Evolutionary conservation across 2,329 filamentous ascomycete species (phyloP).

Genomic region (Colletotrichum noveboracense): DNA sequence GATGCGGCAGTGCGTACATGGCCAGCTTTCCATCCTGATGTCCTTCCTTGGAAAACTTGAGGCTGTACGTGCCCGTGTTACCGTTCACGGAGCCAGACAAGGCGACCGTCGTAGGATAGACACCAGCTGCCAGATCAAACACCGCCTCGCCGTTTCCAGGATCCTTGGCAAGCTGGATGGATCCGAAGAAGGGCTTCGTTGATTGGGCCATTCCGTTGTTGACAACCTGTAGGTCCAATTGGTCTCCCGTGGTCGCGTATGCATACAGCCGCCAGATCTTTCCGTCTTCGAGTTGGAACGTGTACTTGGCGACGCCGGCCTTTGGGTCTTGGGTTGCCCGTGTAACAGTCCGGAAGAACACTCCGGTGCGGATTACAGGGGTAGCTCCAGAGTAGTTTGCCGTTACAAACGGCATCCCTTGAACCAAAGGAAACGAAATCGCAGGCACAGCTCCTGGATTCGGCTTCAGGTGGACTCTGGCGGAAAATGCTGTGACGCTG

Average conservation of each 20-base stretch:
- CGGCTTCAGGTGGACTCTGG: conserved; percentile 70
- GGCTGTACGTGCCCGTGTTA: conserved; percentile 71
- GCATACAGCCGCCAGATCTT: conserved; percentile 84
- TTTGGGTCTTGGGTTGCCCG: conserved; percentile 61
- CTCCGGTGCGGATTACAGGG: conserved; percentile 75
- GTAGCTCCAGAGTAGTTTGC: conserved; percentile 73
- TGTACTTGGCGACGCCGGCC: conserved; percentile 76
- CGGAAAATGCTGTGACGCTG: conserved; percentile 62
- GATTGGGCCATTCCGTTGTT: conserved; percentile 72
- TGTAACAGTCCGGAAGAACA: conserved; percentile 75
- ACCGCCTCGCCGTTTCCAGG: conserved; percentile 67
- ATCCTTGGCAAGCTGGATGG: conserved; percentile 84
- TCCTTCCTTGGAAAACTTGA: conserved; percentile 77
- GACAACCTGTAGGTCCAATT: conserved; percentile 71
- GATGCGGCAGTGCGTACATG: conserved; percentile 91
- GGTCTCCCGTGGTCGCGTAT: conserved; percentile 60
- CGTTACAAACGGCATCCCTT: conserved; percentile 90
- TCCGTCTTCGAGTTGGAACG: conserved; percentile 72
- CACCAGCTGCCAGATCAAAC: conserved; percentile 78
- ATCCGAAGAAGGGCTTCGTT: conserved; percentile 72
- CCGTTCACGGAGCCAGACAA: conserved; percentile 69
- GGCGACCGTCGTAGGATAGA: conserved; percentile 70
- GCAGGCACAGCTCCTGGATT: conserved; percentile 57
- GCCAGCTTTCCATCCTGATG: conserved; percentile 64
- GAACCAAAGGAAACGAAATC: conserved; percentile 81